A percentile compares a stretch with the other conserved stretches of the same genome.
These are phyloP conservation scores for Curvularia eragrostidis DNA, from an alignment of 2,329 filamentous ascomycete species.

Conservation along the genomic window DNA sequence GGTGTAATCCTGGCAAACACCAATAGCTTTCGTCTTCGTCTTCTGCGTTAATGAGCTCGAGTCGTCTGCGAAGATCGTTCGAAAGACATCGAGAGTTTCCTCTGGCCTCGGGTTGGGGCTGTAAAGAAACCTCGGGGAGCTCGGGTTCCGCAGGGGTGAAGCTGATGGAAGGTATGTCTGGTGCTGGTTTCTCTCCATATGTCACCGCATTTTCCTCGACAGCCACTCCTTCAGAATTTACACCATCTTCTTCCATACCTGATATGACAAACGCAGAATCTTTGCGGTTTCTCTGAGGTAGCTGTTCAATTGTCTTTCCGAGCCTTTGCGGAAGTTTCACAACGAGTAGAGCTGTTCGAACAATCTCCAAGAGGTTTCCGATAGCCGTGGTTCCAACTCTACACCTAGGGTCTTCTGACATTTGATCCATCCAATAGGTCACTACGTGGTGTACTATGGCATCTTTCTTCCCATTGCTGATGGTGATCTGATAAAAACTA, in stretches of 20 bases:
- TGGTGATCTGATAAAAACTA: not conserved
- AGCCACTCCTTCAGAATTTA: not conserved
- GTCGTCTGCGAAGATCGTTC: not conserved
- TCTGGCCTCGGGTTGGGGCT: not conserved
- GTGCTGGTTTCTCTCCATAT: too few relatives aligned
- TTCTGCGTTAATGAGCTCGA: conserved; percentile 1
- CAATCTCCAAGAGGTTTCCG: conserved; percentile 15
- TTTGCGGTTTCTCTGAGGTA: not conserved
- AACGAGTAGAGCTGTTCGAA: conserved; percentile 9
- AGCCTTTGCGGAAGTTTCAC: conserved; percentile 9
- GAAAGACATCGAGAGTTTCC: conserved; percentile 1
- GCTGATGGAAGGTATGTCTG: not conserved
- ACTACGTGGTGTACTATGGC: conserved; percentile 5
- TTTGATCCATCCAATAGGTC: conserved; percentile 10
- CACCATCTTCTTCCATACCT: not conserved
- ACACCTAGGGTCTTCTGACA: conserved; percentile 9
- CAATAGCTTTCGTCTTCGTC: conserved; percentile 10
- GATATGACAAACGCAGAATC: not conserved
- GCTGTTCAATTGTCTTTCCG: not conserved
- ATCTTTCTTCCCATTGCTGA: not conserved
- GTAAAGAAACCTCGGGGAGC: not conserved
- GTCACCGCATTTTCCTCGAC: not conserved
- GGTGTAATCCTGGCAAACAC: not conserved
- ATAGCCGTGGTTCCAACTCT: conserved; percentile 2
- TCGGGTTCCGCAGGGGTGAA: not conserved